These are phyloP conservation scores for Saccharomycopsis hybrid DNA, from an alignment of 1,139 yeast species.

Conservation along the genomic window DNA sequence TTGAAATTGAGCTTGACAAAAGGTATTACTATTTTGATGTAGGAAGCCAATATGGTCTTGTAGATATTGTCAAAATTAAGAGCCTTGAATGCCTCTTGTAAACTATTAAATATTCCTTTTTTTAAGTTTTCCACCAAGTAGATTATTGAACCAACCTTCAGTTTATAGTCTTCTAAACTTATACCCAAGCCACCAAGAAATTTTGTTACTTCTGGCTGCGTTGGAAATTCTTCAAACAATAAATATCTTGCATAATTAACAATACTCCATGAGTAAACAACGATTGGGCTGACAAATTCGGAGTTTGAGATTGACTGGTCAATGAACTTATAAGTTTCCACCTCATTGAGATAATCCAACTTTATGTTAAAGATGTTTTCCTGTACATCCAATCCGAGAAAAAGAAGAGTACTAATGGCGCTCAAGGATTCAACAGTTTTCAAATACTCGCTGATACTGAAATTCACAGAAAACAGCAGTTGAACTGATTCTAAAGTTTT, in stretches of 20 bases:
- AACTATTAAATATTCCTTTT: background rate
- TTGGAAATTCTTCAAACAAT: slow-evolving; percentile 1
- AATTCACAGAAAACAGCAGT: background rate
- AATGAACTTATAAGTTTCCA: background rate
- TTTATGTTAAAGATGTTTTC: slow-evolving; percentile 7
- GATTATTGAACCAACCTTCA: background rate
- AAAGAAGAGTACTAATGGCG: slow-evolving; percentile 1
- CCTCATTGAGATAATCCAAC: slow-evolving; percentile 2
- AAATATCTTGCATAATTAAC: slow-evolving; percentile 7
- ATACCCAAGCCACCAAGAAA: slow-evolving; percentile 2
- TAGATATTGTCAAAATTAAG: slow-evolving; percentile 11
- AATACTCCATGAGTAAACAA: slow-evolving; percentile 8
- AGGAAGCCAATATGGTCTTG: slow-evolving; percentile 4
- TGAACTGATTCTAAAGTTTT: background rate
- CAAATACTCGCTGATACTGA: background rate
- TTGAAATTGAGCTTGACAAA: slow-evolving; percentile 1
- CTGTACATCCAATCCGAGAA: slow-evolving; percentile 12
- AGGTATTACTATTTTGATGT: slow-evolving; percentile 5
- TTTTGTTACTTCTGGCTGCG: background rate
- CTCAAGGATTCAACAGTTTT: background rate
- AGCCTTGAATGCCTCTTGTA: slow-evolving; percentile 2
- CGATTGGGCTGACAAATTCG: background rate
- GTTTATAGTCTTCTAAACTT: slow-evolving; percentile 4
- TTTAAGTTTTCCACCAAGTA: background rate
- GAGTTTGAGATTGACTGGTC: background rate